Percentiles rank a stretch among this genome's conserved stretches.
Conservation (phyloP, 768 basidiomycete genomes). For the Tulasnella sp. region DNA sequence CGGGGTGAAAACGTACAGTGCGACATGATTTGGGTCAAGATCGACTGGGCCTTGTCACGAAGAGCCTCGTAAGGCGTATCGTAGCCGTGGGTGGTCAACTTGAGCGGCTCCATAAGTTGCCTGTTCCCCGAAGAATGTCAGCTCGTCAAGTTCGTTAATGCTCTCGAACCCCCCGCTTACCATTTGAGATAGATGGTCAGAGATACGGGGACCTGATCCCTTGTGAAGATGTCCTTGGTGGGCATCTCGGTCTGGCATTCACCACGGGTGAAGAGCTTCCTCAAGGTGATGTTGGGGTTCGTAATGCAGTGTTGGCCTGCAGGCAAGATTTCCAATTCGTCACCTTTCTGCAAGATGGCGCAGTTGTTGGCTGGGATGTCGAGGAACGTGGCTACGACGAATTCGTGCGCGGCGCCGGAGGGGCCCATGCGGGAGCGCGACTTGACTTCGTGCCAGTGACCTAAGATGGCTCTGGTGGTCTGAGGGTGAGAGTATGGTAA, state of each 20-base stretch:
- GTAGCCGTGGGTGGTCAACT: conserved; percentile 83
- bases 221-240: conserved; percentile 73
- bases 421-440: conserved; percentile 62
- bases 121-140: conserved; percentile 39
- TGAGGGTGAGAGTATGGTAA: not conserved
- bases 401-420: conserved; percentile 56
- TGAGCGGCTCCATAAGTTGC: conserved; percentile 58
- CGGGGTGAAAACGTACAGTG: conserved; percentile 50
- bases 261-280: conserved; percentile 77
- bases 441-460: conserved; percentile 75
- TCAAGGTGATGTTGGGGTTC: conserved; percentile 78
- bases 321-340: conserved; percentile 74
- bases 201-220: conserved; percentile 84
- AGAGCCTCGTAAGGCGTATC: conserved; percentile 80
- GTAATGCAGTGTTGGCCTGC: conserved; percentile 87
- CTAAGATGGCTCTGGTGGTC: conserved; percentile 69
- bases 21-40: conserved; percentile 82
- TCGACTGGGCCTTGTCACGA: conserved; percentile 81
- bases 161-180: conserved; percentile 43
- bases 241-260: conserved; percentile 77
- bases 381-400: conserved; percentile 78
- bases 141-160: not conserved
- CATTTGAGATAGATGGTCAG: conserved; percentile 84
- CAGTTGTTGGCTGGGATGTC: conserved; percentile 88
- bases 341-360: conserved; percentile 79